Percentiles rank a stretch among this genome's conserved stretches.
Conservation (phyloP, 2,329 filamentous ascomycete genomes). For the Alternaria rosae region DNA sequence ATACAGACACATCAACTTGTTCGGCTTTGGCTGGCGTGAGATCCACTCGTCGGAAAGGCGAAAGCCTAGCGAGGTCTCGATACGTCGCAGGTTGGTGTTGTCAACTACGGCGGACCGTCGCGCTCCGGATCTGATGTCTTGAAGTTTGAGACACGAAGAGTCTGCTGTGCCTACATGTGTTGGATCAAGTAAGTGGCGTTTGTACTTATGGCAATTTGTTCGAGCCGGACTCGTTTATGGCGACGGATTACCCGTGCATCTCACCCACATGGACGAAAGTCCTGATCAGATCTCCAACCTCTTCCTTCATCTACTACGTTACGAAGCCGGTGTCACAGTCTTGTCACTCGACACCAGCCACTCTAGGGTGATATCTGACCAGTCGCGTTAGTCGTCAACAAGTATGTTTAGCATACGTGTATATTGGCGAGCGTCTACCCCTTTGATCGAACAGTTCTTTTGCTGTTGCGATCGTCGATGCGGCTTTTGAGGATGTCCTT, state of each 20-base stretch:
- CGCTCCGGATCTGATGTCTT: slow-evolving; percentile 46
- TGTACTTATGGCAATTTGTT: slow-evolving; percentile 24
- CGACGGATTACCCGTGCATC: slow-evolving; percentile 58
- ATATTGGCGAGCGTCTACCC: slow-evolving; percentile 65
- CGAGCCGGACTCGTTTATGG: slow-evolving; percentile 12
- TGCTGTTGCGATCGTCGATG: slow-evolving; percentile 55
- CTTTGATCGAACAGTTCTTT: slow-evolving; percentile 35
- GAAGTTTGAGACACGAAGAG: slow-evolving; percentile 15
- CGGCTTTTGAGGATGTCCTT: slow-evolving; percentile 97
- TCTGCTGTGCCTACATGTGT: slow-evolving; percentile 23
- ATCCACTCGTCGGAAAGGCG: slow-evolving; percentile 68
- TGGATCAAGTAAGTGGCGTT: slow-evolving; percentile 39
- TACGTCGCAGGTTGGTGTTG: slow-evolving; percentile 41
- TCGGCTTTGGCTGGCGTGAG: slow-evolving; percentile 40
- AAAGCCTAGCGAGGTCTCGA: slow-evolving; percentile 62
- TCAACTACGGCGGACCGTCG: slow-evolving; percentile 46
- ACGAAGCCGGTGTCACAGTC: slow-evolving; percentile 61
- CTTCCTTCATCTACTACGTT: slow-evolving; percentile 45
- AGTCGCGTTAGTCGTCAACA: slow-evolving; percentile 72
- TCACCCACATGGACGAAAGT: slow-evolving; percentile 53
- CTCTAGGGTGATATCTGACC: slow-evolving; percentile 61
- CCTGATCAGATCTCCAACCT: slow-evolving; percentile 54
- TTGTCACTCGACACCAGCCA: slow-evolving; percentile 56
- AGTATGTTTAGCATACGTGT: slow-evolving; percentile 59
- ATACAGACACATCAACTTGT: slow-evolving; percentile 52